These are phyloP conservation scores for Geotrichum candidum DNA, from an alignment of 1,139 yeast species.

Conservation along the genomic window DNA sequence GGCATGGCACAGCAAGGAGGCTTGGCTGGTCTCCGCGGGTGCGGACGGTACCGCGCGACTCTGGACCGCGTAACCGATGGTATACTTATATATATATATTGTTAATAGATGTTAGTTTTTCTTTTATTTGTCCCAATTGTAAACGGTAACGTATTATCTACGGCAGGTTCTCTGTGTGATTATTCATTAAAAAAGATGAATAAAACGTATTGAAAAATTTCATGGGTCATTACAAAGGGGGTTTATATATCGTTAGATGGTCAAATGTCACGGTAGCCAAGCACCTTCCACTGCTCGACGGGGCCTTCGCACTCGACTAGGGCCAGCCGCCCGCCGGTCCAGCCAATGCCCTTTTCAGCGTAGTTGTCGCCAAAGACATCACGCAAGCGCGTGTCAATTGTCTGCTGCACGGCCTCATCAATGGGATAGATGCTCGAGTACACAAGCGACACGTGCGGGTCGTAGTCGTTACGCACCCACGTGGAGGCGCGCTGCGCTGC, in stretches of 20 bases:
- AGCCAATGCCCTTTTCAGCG: slow-evolving; percentile 38
- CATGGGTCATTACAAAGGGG: too few species aligned
- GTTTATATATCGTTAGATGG: not conserved
- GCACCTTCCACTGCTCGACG: slow-evolving; percentile 60
- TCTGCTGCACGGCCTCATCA: slow-evolving; percentile 62
- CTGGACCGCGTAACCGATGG: slow-evolving; percentile 72
- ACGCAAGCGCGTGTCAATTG: slow-evolving; percentile 61
- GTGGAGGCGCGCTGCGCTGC: slow-evolving; percentile 31
- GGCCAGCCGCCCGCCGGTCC: slow-evolving; percentile 66
- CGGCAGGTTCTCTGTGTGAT: not conserved
- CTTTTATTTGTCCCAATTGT: too few species aligned
- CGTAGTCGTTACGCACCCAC: slow-evolving; percentile 57
- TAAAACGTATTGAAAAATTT: not conserved
- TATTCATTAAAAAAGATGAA: not conserved
- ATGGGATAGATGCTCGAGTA: slow-evolving; percentile 64
- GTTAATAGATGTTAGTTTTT: not conserved
- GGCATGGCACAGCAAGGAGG: slow-evolving; percentile 97
- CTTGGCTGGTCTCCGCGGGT: slow-evolving; percentile 98
- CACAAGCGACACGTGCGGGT: slow-evolving; percentile 69
- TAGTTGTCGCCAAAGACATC: slow-evolving; percentile 57
- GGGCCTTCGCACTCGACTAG: slow-evolving; percentile 73
- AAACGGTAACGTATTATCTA: too few species aligned
- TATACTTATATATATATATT: not conserved
- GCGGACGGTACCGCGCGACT: slow-evolving; percentile 94
- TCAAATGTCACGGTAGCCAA: slow-evolving; percentile 43